Base-by-base conservation (phyloP, 495 filamentous ascomycete species). In the Penicillium cinerascens region DNA sequence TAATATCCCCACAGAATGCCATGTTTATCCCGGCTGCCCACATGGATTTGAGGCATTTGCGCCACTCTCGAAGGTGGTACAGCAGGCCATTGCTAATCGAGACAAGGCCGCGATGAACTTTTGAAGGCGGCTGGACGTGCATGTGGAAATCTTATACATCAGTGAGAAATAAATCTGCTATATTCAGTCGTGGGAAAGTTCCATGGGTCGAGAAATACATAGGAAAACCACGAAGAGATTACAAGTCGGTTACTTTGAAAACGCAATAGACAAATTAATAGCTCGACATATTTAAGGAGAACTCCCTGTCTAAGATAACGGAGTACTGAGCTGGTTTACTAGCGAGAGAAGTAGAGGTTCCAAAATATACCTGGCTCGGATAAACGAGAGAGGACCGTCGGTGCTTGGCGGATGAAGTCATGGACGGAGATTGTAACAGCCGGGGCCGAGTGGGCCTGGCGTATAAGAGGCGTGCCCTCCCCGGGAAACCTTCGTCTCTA, bases 1-100 rank as follows among this genome's bases (percentile, higher is more conserved):
- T 1, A 60, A 58, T 43, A 58, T 68, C 21, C 37, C 51, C 15
- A 42, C 47, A 6, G 67, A 70, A 39, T 53, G 53, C 11, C 67
- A 70, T 55, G n/a, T 68, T 0, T 68, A 68, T 47, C 59, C 58
- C 2, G 65, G 67, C 2, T 15, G 63, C 29, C 58, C 60, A 21
- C 67, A 68, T 65, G 58, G 49, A 1, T 67, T 68, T 58, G 61
- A 67, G 18, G 51, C 42, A 1, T 17, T 68, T n/a, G 58, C 51
- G 3, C 43, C 57, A 1, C 22, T 22, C 1, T 41, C 47, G 1
- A 46, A 25, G 21, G 22, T 46, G 8, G 52, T 44, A 8, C 40
- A 46, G 33, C 29, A 35, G 22, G 51, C 39, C 0, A 27, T 52
- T 26, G 48, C 20, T 1, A 59, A 59, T 44, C 52, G 56, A 2